Conservation (phyloP, 1,284 basidiomycete genomes). For the Austropuccinia psidii region DNA sequence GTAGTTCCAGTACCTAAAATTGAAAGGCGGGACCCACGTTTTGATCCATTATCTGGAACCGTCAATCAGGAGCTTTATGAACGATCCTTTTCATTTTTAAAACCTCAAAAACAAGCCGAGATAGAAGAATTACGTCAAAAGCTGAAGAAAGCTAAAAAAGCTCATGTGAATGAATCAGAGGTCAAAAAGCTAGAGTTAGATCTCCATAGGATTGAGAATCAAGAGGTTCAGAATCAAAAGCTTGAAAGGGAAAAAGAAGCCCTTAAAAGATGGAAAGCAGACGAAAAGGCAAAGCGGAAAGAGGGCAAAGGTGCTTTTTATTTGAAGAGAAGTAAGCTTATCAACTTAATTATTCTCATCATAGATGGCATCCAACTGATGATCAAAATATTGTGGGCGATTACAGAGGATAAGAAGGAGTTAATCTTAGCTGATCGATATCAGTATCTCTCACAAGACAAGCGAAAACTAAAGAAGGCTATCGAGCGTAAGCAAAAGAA, state of each 20-base stretch:
- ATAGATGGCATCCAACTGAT: neutral
- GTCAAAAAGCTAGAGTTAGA: neutral
- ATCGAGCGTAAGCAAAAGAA: constrained; percentile 29
- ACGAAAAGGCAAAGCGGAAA: constrained; percentile 13
- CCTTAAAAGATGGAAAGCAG: constrained; percentile 14
- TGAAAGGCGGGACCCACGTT: constrained; percentile 22
- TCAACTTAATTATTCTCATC: neutral
- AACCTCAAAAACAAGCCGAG: neutral
- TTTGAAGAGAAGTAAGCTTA: constrained; percentile 14
- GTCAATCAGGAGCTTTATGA: neutral
- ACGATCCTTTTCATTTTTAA: constrained; percentile 1
- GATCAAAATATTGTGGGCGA: too few species aligned
- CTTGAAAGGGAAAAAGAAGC: constrained; percentile 14
- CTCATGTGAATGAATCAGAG: neutral
- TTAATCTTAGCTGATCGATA: constrained; percentile 23
- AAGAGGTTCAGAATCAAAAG: constrained; percentile 2
- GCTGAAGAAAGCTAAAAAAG: neutral
- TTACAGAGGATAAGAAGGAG: constrained; percentile 30
- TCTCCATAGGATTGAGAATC: constrained; percentile 5
- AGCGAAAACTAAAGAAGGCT: constrained; percentile 19
- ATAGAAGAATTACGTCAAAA: neutral
- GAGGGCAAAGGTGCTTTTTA: constrained; percentile 32
- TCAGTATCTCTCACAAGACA: constrained; percentile 24
- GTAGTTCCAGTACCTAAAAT: constrained; percentile 7
- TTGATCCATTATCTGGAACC: constrained; percentile 17